phyloP scores from a whole-genome alignment of 768 basidiomycete species.

The Infundibulicybe gibba region DNA sequence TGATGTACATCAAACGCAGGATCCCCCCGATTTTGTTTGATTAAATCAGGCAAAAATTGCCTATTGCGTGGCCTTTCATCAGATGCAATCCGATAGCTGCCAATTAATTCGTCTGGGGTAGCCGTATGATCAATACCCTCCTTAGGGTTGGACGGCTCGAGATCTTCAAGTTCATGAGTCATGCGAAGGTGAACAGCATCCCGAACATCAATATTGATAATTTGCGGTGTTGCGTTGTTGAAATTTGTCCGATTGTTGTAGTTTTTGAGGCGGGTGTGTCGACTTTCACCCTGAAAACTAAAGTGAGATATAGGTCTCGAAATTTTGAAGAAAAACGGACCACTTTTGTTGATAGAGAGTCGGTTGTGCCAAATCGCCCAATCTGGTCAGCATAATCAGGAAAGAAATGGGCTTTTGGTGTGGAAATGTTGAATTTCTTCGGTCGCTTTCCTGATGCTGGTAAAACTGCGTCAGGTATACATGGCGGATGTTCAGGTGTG shows the following conservation, averaged over 20 bases:
- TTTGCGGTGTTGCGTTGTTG: conserved; percentile 12
- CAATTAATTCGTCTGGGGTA: not conserved
- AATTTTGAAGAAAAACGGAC: not conserved
- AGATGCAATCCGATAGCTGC: not conserved
- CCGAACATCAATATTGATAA: conserved; percentile 9
- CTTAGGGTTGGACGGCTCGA: not conserved
- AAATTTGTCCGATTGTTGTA: conserved; percentile 7
- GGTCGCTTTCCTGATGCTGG: not conserved
- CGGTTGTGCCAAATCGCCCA: conserved; percentile 14
- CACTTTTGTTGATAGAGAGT: conserved; percentile 22
- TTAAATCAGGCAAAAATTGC: not conserved
- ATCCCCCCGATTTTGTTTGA: conserved; percentile 13
- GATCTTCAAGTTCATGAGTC: conserved; percentile 3
- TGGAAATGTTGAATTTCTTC: conserved; percentile 17
- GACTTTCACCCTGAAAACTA: not conserved
- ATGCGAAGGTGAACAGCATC: conserved; percentile 7
- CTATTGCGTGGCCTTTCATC: not conserved
- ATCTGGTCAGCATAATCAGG: conserved; percentile 20
- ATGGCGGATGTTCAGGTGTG: not conserved
- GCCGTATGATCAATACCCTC: not conserved
- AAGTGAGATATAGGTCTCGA: too few relatives aligned
- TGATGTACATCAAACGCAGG: conserved; percentile 19
- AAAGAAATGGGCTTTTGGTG: conserved; percentile 26
- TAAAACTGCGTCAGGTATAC: not conserved
- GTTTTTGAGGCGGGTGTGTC: conserved; percentile 7